phyloP scores from a whole-genome alignment of 352 stramenopile species.

The Phytophthora sansomeana region DNA sequence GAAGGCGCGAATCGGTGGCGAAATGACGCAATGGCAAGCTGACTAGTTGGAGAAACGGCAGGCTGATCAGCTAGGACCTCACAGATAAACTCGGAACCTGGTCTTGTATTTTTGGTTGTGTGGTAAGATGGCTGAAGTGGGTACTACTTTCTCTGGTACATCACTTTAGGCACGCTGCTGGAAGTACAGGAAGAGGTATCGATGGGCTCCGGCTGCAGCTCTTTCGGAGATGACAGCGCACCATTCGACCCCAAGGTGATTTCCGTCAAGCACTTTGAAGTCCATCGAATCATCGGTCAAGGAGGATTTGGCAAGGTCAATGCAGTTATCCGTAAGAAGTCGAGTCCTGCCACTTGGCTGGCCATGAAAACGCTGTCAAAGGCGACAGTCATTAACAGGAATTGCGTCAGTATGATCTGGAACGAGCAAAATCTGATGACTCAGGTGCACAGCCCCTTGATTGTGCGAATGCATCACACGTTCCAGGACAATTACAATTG shows the following conservation, averaged over 20 bases:
- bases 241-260: slow-evolving; percentile 51
- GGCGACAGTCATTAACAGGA: slow-evolving; percentile 61
- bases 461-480: slow-evolving; percentile 74
- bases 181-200: neutral
- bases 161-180: neutral
- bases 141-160: neutral
- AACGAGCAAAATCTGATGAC: slow-evolving; percentile 79
- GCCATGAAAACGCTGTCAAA: slow-evolving; percentile 81
- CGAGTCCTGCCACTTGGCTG: slow-evolving; percentile 59
- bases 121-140: neutral
- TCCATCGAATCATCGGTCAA: slow-evolving; percentile 72
- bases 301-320: slow-evolving; percentile 84
- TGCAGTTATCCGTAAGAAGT: slow-evolving; percentile 70
- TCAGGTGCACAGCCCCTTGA: slow-evolving; percentile 50
- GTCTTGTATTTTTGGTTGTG: slow-evolving; percentile 21
- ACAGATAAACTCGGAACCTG: neutral
- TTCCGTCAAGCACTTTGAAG: slow-evolving; percentile 66
- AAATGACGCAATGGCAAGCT: neutral
- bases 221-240: slow-evolving; percentile 8
- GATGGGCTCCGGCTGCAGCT: slow-evolving; percentile 63
- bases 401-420: slow-evolving; percentile 78
- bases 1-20: slow-evolving; percentile 21
- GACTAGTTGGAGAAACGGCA: neutral
- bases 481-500: slow-evolving; percentile 75
- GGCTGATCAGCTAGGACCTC: neutral